Evolutionary conservation across 495 filamentous ascomycete species (phyloP), one percentile per base, ranked within the genome.

Genomic region (Hypoxylon trugodes): DNA sequence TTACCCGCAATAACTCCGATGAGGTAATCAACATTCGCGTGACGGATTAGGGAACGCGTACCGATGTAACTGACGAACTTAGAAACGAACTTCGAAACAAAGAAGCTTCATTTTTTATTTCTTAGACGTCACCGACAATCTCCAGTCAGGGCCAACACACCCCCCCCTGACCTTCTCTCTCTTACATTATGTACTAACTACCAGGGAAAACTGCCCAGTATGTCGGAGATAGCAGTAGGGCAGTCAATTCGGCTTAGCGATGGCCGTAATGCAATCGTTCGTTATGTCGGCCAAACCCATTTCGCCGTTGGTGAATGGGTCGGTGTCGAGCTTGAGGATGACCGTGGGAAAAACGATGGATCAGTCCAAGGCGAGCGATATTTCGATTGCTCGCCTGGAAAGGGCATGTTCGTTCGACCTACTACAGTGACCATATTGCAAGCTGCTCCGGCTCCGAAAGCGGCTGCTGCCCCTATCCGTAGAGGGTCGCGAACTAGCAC

Each of bases 311-410:
- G 93, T 50, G 88, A 91, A 22, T 98, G 94, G 92, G 79, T 97
- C 47, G 95, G 95, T 47, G 82, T 98, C 40, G 93, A 96, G 81
- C 84, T 98, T 57, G 87, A 90, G 35, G 89, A 89, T 30, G 78
- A 85, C n/a, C 83, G 81, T 8, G 95, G 95, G 8, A 98, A 98
- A 77, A 98, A 98, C 69, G 92, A 98, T 81, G 95, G 95, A 64
- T 86, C 89, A 24, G 90, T 98, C 33, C 85, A 94, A 73, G 94
- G 92, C 36, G 84, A 93, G 62, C 82, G 91, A 33, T 98, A 98
- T 74, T 98, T 98, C 69, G 85, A 92, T 19, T 97, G 94, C 69
- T 75, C 86, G 48, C 86, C 86, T 55, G 84, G 85, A 4, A 84
- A 85, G 77, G 95, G 95, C 66, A 95, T 98, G 89, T 98, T 98